Percentiles rank a stretch among this genome's conserved stretches.
Evolutionary conservation across 2,329 filamentous ascomycete species (phyloP).

Genomic region (Ophiosphaerella korrae): DNA sequence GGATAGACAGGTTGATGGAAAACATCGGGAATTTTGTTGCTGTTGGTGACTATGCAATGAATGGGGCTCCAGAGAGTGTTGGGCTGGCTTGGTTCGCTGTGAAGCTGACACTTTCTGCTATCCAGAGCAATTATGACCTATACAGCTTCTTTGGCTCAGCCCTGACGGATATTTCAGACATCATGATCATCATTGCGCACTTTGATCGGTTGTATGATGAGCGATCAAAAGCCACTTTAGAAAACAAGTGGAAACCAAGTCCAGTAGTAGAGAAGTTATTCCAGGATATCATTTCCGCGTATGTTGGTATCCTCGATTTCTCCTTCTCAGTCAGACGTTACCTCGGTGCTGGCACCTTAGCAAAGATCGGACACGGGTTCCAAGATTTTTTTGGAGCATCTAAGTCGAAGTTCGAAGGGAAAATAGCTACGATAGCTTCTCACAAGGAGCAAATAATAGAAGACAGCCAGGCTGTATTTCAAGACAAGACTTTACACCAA

Average conservation of each 20-base stretch:
- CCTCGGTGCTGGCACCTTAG: not conserved
- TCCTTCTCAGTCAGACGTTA: not conserved
- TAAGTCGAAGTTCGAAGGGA: not conserved
- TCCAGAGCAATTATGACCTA: not conserved
- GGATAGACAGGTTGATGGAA: not conserved
- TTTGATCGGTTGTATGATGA: not conserved
- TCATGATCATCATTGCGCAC: slow-evolving; percentile 1
- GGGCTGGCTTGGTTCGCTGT: slow-evolving; percentile 1
- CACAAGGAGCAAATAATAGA: not conserved
- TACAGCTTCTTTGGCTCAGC: not conserved
- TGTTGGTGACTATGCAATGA: not conserved
- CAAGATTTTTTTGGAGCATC: not conserved
- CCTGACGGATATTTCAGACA: not conserved
- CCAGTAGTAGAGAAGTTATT: not conserved
- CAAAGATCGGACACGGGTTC: not conserved
- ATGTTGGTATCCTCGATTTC: not conserved
- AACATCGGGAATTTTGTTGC: not conserved
- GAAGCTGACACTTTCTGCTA: not conserved
- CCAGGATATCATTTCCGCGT: not conserved
- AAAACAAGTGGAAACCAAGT: not conserved
- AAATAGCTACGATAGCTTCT: not conserved
- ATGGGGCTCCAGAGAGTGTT: not conserved
- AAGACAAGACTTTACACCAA: not conserved
- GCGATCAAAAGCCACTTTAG: not conserved
- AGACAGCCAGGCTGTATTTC: not conserved